A percentile compares a stretch with the other conserved stretches of the same genome.
phyloP scores from a whole-genome alignment of 1,139 yeast species.

The Saccharomyces hybrid region DNA sequence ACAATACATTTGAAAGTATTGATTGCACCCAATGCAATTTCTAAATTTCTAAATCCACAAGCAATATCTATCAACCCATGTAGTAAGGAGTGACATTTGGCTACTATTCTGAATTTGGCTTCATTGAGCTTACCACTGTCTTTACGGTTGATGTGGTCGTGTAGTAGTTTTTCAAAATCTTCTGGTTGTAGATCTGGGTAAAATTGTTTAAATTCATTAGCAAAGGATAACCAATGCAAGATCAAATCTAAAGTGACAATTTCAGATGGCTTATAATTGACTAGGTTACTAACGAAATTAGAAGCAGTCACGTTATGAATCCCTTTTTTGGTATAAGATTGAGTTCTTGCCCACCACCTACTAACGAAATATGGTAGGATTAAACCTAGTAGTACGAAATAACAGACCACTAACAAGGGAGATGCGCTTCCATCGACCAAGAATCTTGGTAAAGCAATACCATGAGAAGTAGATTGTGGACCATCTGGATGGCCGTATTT shows the following conservation, averaged over 20 bases:
- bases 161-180: conserved; percentile 45
- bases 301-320: conserved; percentile 79
- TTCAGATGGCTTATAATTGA: conserved; percentile 72
- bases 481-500: conserved; percentile 98
- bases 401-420: conserved; percentile 50
- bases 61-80: conserved; percentile 77
- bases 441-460: conserved; percentile 91
- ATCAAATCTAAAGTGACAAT: conserved; percentile 52
- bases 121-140: conserved; percentile 36
- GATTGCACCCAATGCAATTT: conserved; percentile 50
- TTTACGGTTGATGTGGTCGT: conserved; percentile 51
- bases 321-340: conserved; percentile 74
- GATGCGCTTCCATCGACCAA: conserved; percentile 80
- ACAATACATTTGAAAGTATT: conserved; percentile 66
- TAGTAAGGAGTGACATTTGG: conserved; percentile 58
- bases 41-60: conserved; percentile 65
- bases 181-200: conserved; percentile 40
- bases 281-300: conserved; percentile 50
- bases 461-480: conserved; percentile 88
- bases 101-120: conserved; percentile 46
- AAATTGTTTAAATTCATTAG: conserved; percentile 51
- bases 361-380: conserved; percentile 74
- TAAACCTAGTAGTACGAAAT: conserved; percentile 66
- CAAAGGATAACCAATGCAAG: conserved; percentile 52
- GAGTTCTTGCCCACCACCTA: conserved; percentile 84